Percentiles rank a stretch among this genome's conserved stretches.
phyloP scores from a whole-genome alignment of 2,329 filamentous ascomycete species.

The Ascochyta clinopodiicola region DNA sequence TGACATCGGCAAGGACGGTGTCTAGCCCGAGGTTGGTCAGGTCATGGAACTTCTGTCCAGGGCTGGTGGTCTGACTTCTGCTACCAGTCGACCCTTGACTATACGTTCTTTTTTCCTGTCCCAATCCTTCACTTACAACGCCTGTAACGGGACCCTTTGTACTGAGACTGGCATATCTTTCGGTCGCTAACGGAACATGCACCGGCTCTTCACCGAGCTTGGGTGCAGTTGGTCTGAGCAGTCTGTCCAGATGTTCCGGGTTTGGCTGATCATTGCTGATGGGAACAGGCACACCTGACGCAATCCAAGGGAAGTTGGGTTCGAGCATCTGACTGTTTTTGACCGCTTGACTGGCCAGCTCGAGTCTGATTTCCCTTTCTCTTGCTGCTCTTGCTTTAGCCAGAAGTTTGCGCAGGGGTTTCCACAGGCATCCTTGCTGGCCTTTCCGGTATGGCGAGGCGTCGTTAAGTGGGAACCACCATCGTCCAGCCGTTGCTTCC shows the following conservation, averaged over 20 bases:
- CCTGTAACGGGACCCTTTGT: background rate
- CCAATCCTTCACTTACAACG: background rate
- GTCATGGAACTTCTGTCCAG: conserved; percentile 28
- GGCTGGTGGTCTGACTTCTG: background rate
- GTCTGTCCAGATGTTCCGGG: conserved; percentile 33
- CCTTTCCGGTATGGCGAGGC: conserved; percentile 32
- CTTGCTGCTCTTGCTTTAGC: conserved; percentile 63
- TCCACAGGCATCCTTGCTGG: conserved; percentile 65
- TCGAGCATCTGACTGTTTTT: conserved; percentile 26
- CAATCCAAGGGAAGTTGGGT: conserved; percentile 9
- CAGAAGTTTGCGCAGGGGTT: conserved; percentile 66
- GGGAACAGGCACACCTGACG: background rate
- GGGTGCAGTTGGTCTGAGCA: conserved; percentile 37
- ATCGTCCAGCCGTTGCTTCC: conserved; percentile 53
- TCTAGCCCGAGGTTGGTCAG: conserved; percentile 36
- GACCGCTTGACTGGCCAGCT: conserved; percentile 41
- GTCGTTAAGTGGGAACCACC: conserved; percentile 48
- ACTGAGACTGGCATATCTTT: conserved; percentile 15
- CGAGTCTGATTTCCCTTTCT: conserved; percentile 56
- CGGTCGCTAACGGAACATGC: conserved; percentile 27
- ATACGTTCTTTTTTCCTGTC: background rate
- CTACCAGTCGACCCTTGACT: background rate
- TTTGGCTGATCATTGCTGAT: conserved; percentile 28
- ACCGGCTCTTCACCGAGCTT: conserved; percentile 35
- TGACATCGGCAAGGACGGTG: conserved; percentile 36